Evolutionary conservation across 129 eudicot species (phyloP).

Genomic region (Apium graveolens): DNA sequence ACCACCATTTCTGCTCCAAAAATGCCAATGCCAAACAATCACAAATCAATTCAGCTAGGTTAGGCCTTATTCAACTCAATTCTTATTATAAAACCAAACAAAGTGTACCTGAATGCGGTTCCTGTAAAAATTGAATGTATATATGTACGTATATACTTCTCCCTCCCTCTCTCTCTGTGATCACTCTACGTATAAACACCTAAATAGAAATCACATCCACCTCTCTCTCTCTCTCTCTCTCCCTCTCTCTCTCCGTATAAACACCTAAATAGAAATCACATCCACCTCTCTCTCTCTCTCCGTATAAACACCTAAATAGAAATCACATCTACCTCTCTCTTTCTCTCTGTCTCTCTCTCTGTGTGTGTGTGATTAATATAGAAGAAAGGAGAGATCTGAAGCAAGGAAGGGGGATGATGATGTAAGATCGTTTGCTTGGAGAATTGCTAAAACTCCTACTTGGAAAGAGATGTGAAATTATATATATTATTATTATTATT

Average conservation of each 20-base stretch:
- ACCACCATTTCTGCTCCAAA: slow-evolving; percentile 38
- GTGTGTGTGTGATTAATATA: neutral
- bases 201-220: neutral
- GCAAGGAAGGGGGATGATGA: slow-evolving; percentile 28
- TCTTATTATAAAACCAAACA: neutral
- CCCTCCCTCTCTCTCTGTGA: neutral
- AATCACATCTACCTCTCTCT: neutral
- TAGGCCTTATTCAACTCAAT: neutral
- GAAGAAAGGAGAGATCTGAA: slow-evolving; percentile 59
- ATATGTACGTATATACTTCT: neutral
- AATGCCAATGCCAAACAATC: slow-evolving; percentile 2
- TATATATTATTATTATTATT: no score
- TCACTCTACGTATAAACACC: no score
- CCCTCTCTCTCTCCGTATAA: no score
- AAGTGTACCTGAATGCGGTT: slow-evolving; percentile 8
- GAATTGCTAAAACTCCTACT: slow-evolving; percentile 20
- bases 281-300: neutral
- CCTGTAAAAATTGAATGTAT: neutral
- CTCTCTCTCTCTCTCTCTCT: neutral
- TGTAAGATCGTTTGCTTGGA: slow-evolving; percentile 47
- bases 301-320: neutral
- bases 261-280: neutral
- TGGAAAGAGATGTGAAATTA: slow-evolving; percentile 38
- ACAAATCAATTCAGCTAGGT: slow-evolving; percentile 24
- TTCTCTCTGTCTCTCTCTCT: neutral